These are phyloP conservation scores for Termitomyces sp. DNA, from an alignment of 768 basidiomycete genomes.

Conservation along the genomic window DNA sequence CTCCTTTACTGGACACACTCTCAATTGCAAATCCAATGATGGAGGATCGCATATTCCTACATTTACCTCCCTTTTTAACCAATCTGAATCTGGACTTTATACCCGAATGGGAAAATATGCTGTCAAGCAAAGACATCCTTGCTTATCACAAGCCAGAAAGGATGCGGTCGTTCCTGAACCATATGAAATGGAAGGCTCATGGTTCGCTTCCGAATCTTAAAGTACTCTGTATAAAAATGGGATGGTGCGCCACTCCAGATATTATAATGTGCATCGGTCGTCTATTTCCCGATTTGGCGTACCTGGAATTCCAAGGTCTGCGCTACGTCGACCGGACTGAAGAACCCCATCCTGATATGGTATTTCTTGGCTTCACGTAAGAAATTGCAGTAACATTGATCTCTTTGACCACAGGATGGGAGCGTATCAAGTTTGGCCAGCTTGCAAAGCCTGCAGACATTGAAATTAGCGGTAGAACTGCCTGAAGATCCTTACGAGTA, in stretches of 20 bases:
- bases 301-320: neutral
- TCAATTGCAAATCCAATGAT: neutral
- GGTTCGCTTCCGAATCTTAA: neutral
- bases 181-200: neutral
- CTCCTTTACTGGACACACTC: neutral
- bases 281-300: neutral
- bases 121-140: neutral
- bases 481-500: neutral
- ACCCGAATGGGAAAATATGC: neutral
- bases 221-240: neutral
- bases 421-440: neutral
- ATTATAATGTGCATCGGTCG: neutral
- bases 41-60: neutral
- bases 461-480: neutral
- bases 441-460: neutral
- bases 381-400: neutral
- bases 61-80: neutral
- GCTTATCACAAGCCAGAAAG: neutral
- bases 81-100: neutral
- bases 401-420: neutral
- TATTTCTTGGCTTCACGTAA: neutral
- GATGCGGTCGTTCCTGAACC: neutral
- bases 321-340: neutral
- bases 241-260: neutral
- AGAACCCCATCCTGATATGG: neutral